These are phyloP conservation scores for Bonia amplexicaulis DNA, from an alignment of 176 grass and related monocot species.

Conservation along the genomic window DNA sequence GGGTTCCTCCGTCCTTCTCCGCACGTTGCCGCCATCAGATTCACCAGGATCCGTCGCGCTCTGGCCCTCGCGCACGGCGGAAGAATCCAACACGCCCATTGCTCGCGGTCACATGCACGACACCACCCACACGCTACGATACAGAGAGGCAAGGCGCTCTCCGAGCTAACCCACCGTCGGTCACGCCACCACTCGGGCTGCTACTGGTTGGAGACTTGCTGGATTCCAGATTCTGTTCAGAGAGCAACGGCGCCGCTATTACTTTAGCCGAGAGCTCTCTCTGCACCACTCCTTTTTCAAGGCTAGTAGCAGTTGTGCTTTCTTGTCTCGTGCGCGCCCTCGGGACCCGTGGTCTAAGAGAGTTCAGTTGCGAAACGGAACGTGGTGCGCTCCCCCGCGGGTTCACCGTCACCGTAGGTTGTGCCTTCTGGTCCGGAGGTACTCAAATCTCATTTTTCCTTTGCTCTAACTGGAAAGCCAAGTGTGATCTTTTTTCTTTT, in stretches of 20 bases:
- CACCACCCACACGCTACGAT: neutral
- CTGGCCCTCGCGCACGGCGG: neutral
- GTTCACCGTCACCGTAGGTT: too few species aligned
- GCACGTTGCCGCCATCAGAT: neutral
- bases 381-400: neutral
- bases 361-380: neutral
- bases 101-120: neutral
- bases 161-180: neutral
- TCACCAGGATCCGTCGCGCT: neutral
- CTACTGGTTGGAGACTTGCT: neutral
- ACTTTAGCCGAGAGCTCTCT: constrained; percentile 6
- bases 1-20: too few species aligned
- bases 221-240: constrained; percentile 25
- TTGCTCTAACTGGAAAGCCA: too few species aligned
- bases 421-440: too few species aligned
- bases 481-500: too few species aligned
- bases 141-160: too few species aligned
- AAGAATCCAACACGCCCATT: neutral
- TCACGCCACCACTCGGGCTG: too few species aligned
- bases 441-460: too few species aligned
- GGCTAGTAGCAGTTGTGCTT: neutral
- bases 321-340: neutral
- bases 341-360: neutral
- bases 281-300: constrained; percentile 5
- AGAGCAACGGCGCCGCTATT: too few species aligned